These are phyloP conservation scores for Pythium chondricola DNA, from an alignment of 352 stramenopile species.

Conservation along the genomic window DNA sequence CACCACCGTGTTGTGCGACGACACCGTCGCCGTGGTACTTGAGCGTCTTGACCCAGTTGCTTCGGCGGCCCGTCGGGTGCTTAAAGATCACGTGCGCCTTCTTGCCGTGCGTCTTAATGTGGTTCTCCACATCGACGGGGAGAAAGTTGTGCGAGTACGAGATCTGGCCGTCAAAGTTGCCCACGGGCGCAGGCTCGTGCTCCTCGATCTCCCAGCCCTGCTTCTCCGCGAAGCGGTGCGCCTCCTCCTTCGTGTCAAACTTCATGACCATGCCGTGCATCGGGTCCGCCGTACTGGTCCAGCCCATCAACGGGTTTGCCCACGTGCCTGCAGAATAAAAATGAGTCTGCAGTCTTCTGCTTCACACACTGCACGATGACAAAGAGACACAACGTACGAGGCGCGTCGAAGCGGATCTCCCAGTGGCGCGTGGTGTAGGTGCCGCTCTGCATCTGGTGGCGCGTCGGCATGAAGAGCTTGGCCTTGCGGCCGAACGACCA, in stretches of 20 bases:
- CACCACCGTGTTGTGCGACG: constrained; percentile 72
- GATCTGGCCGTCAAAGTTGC: constrained; percentile 72
- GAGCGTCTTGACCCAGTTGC: constrained; percentile 86
- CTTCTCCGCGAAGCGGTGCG: constrained; percentile 76
- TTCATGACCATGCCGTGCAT: constrained; percentile 80
- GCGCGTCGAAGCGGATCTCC: constrained; percentile 74
- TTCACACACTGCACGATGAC: not conserved
- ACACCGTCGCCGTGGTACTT: constrained; percentile 83
- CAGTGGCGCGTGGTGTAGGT: constrained; percentile 80
- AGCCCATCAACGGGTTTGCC: constrained; percentile 94
- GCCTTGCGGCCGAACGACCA: constrained; percentile 63
- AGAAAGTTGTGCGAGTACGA: constrained; percentile 87
- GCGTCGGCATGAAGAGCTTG: constrained; percentile 65
- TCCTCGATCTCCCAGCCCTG: constrained; percentile 85
- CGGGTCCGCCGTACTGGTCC: constrained; percentile 87
- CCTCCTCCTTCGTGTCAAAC: constrained; percentile 87
- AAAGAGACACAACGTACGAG: constrained; percentile 15
- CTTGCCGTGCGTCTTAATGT: constrained; percentile 78
- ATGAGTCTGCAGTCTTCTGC: not conserved
- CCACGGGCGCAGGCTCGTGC: constrained; percentile 59
- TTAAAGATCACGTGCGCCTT: constrained; percentile 70
- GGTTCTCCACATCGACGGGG: constrained; percentile 58
- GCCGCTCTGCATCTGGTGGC: constrained; percentile 84
- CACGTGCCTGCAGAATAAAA: constrained; percentile 41
- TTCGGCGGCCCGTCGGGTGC: constrained; percentile 65